Evolutionary conservation across 805 yeast genomes (phyloP), one percentile per base, ranked within the genome.

Genomic region (Lipomyces sp.): DNA sequence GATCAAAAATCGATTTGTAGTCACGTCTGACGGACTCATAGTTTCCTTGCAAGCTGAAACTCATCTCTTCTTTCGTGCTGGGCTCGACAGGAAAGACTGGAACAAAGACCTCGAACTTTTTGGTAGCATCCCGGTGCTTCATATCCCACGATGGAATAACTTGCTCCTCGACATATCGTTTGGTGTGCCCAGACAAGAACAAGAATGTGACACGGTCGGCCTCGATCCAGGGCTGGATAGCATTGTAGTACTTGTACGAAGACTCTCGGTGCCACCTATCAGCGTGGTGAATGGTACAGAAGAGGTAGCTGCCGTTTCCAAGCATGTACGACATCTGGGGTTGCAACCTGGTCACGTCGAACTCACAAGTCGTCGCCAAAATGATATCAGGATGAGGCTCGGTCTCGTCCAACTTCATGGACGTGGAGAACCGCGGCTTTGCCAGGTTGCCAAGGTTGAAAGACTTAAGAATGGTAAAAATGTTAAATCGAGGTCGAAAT

Each of bases 1-100:
- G 71, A 35, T 32, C 48, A 57, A 69, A 67, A 45, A 69, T 64
- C n/a, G 63, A 53, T 6, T 61, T 59, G 57, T 69, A 69, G 59
- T 69, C 70, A 30, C 71, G 71, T 15, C 71, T 65, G 24, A 60
- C 64, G 6, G 70, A 60, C 53, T 69, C 71, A 62, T 67, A 69
- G 53, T 69, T 67, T 15, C 71, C 71, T 48, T 69, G 71, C 56
- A 69, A 37, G 51, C 64, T 61, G 58, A 69, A 64, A 18, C 65
- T 57, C 18, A 60, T 55, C 51, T 67, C 71, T 62, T 69, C 60
- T 67, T 67, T 63, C 54, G 37, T 57, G n/a, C 57, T 56, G n/a
- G 63, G 34, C 45, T 63, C 62, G 24, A 65, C 71, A 8, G 71
- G 71, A 64, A 69, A 69, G 11, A 69, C 71, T 8, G 71, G 71